Percentiles rank a stretch among this genome's conserved stretches.
Conservation (phyloP, 2,329 filamentous ascomycete species). For the Leptographium galeiforme region DNA sequence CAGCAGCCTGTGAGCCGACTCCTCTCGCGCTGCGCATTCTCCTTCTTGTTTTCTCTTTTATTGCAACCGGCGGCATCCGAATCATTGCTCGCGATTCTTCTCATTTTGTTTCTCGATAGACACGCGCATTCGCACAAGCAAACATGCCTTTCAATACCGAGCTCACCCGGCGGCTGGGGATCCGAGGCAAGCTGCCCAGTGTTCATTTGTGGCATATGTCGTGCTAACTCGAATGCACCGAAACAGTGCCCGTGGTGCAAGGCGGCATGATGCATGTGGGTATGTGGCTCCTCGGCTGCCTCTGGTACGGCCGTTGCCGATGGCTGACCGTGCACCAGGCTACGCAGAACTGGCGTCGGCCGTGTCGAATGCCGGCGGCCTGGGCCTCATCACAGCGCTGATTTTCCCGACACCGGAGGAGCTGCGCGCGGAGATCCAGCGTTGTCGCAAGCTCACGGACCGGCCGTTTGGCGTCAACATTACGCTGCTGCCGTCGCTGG, state of each 20-base stretch:
- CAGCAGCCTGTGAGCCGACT: too few species aligned
- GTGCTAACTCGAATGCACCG: constrained; percentile 1
- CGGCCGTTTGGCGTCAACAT: constrained; percentile 88
- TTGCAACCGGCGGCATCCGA: too few species aligned
- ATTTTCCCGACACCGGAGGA: constrained; percentile 88
- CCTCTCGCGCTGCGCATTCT: too few species aligned
- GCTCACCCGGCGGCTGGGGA: constrained; percentile 44
- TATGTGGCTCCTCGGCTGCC: constrained; percentile 2
- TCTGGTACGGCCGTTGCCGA: neutral
- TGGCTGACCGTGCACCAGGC: constrained; percentile 54
- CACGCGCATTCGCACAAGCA: too few species aligned
- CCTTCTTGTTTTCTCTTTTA: too few species aligned
- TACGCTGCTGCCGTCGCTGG: constrained; percentile 78
- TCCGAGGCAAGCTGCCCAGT: constrained; percentile 19
- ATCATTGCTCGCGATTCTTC: too few species aligned
- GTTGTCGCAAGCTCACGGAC: constrained; percentile 66
- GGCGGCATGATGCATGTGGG: constrained; percentile 53
- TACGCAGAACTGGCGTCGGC: constrained; percentile 67
- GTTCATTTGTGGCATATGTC: neutral
- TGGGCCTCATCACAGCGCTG: constrained; percentile 74
- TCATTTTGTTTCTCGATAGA: too few species aligned
- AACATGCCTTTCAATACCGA: constrained; percentile 45
- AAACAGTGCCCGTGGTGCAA: constrained; percentile 63
- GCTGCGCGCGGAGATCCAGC: constrained; percentile 83
- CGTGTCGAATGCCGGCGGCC: constrained; percentile 68